phyloP scores from a whole-genome alignment of 1,284 basidiomycete genomes.

The Vanrija sp. region DNA sequence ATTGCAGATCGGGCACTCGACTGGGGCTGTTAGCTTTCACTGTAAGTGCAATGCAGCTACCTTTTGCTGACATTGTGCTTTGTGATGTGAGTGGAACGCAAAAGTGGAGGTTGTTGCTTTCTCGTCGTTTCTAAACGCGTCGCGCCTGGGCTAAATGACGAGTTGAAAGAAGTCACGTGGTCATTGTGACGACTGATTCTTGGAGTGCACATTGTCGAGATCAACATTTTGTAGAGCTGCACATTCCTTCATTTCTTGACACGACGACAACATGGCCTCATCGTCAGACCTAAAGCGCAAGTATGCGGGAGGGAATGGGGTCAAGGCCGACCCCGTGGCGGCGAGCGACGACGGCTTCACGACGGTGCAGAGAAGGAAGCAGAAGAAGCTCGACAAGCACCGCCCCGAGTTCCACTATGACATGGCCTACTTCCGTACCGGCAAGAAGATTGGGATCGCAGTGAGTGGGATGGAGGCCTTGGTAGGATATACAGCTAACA shows the following conservation, averaged over 20 bases:
- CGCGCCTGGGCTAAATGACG: no score
- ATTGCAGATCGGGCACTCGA: slow-evolving; percentile 46
- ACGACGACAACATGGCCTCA: no score
- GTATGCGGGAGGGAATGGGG: neutral
- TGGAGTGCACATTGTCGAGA: no score
- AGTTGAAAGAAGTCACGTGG: no score
- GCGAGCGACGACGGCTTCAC: slow-evolving; percentile 56
- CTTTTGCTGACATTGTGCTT: neutral
- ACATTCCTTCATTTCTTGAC: no score
- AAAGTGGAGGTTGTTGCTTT: no score
- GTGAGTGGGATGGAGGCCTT: slow-evolving; percentile 53
- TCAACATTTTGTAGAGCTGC: no score
- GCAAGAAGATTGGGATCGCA: slow-evolving; percentile 68
- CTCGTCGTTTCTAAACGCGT: no score
- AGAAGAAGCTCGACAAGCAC: slow-evolving; percentile 66
- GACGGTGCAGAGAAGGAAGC: slow-evolving; percentile 67
- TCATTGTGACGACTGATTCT: no score
- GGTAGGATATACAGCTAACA: slow-evolving; percentile 2
- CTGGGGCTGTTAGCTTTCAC: slow-evolving; percentile 9
- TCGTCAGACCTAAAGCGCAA: neutral
- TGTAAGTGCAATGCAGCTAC: no score
- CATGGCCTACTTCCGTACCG: slow-evolving; percentile 64
- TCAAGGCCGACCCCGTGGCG: neutral
- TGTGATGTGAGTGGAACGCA: neutral
- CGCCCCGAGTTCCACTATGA: slow-evolving; percentile 74